A percentile compares a stretch with the other conserved stretches of the same genome.
phyloP scores from a whole-genome alignment of 1,284 basidiomycete genomes.

The Trametes pubescens region DNA sequence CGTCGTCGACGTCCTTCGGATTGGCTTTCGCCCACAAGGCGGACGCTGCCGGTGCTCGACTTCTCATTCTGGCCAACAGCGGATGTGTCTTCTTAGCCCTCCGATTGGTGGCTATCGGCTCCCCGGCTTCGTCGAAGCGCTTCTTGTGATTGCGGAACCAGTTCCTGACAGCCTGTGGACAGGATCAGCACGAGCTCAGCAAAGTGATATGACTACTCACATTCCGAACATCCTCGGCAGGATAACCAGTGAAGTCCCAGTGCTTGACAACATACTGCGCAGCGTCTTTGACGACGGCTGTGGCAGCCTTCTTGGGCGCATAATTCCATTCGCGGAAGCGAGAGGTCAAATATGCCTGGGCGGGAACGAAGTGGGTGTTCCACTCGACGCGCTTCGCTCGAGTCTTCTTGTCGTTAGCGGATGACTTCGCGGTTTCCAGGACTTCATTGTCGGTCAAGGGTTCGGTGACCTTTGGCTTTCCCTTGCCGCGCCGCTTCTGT shows the following conservation, averaged over 20 bases:
- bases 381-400: not conserved
- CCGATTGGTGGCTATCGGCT: not conserved
- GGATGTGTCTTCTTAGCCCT: too few relatives aligned
- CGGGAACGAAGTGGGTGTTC: not conserved
- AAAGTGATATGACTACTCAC: not conserved
- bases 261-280: not conserved
- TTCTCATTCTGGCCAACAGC: too few relatives aligned
- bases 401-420: not conserved
- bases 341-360: not conserved
- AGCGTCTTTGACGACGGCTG: not conserved
- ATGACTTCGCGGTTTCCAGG: too few relatives aligned
- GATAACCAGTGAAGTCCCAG: not conserved
- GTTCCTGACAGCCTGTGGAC: not conserved
- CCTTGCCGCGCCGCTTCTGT: not conserved
- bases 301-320: not conserved
- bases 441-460: not conserved
- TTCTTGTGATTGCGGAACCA: constrained; percentile 1
- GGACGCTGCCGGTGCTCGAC: not conserved
- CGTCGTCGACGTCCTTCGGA: not conserved
- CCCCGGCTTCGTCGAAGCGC: not conserved
- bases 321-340: not conserved
- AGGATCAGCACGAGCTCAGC: not conserved
- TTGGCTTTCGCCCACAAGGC: not conserved
- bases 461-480: not conserved
- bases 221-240: not conserved